These are phyloP conservation scores for Beauveria sp. DNA, from an alignment of 2,329 filamentous ascomycete genomes.

Conservation along the genomic window DNA sequence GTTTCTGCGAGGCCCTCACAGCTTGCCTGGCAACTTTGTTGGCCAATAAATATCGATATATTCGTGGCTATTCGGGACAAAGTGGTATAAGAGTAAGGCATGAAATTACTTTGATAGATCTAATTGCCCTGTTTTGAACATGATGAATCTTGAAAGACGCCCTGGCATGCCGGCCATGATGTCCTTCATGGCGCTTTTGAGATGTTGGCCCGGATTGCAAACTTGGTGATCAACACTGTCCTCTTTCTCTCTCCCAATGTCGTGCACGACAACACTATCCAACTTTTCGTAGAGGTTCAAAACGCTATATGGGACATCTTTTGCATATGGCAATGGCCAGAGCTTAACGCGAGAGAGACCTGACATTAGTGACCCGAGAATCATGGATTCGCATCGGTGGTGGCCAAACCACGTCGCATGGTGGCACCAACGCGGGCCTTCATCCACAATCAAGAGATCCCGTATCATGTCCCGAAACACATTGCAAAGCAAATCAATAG, in stretches of 20 bases:
- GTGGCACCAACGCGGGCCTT: neutral
- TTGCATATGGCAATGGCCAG: neutral
- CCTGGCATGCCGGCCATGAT: neutral
- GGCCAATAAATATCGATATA: too few relatives aligned
- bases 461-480: neutral
- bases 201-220: neutral
- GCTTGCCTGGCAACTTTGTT: too few relatives aligned
- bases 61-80: too few relatives aligned
- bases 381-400: conserved; percentile 1
- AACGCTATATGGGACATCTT: neutral
- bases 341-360: neutral
- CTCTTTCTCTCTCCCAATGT: neutral
- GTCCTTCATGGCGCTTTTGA: neutral
- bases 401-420: neutral
- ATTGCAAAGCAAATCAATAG: neutral
- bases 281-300: neutral
- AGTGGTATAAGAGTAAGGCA: too few relatives aligned
- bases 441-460: neutral
- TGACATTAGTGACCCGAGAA: neutral
- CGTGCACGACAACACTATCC: neutral
- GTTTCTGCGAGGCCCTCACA: too few relatives aligned
- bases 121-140: neutral
- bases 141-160: neutral
- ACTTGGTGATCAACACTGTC: neutral
- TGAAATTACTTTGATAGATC: neutral